Evolutionary conservation across 768 basidiomycete species (phyloP).

Genomic region (Cytidiella melzeri): DNA sequence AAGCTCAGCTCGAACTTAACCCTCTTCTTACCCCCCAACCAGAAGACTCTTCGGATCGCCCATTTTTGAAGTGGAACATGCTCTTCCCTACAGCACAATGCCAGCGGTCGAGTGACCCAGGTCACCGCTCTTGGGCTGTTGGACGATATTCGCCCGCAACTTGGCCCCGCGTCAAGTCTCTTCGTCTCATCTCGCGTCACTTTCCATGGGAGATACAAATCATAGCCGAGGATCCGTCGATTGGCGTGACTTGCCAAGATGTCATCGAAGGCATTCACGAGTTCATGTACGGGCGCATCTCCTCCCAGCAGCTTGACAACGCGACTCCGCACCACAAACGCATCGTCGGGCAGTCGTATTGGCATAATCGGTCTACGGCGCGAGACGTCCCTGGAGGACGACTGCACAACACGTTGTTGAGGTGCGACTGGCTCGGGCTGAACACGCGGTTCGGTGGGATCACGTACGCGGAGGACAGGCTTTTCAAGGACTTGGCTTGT

Average conservation of each 20-base stretch:
- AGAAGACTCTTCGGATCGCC: conserved; percentile 33
- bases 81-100: conserved; percentile 55
- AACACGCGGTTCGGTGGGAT: conserved; percentile 63
- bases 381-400: conserved; percentile 63
- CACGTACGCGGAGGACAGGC: conserved; percentile 34
- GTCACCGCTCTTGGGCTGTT: conserved; percentile 56
- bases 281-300: conserved; percentile 45
- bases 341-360: conserved; percentile 46
- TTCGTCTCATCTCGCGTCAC: conserved; percentile 46
- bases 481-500: conserved; percentile 33
- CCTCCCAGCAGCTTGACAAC: conserved; percentile 45
- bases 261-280: conserved; percentile 49
- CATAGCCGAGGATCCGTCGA: conserved; percentile 33
- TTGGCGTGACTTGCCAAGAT: conserved; percentile 65
- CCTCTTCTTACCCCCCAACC: conserved; percentile 48
- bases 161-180: conserved; percentile 47
- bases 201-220: conserved; percentile 55
- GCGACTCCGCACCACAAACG: conserved; percentile 32
- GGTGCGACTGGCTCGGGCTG: conserved; percentile 60
- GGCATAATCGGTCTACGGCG: conserved; percentile 59
- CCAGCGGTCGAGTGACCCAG: conserved; percentile 54
- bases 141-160: conserved; percentile 64
- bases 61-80: conserved; percentile 71
- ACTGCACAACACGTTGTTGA: conserved; percentile 55
- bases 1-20: conserved; percentile 46